Evolutionary conservation across 106 monocot genomes (phyloP), one percentile per base, ranked within the genome.

Genomic region (Ottelia alismoides): DNA sequence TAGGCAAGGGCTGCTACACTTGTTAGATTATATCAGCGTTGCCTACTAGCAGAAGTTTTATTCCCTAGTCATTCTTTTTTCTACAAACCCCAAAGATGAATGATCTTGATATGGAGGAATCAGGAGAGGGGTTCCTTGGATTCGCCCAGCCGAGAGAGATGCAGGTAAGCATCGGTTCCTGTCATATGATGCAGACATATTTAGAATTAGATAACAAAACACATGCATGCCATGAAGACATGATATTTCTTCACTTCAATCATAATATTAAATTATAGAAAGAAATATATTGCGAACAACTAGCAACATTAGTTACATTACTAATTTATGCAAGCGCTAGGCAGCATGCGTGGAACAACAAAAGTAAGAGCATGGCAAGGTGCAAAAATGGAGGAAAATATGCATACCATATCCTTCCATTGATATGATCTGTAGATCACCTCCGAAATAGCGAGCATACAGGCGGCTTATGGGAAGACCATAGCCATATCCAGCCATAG

Each of bases 141-240:
- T 70, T 99, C 90, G 26, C 98, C 98, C 12, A 99, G 67, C 11
- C 98, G 82, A 56, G 90, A 99, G 47, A 99, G 61, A 48, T 99
- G 98, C 6, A 99, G 86, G 69, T 99, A 99, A 10, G 98, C 98
- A 80, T 99, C 98, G 10, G 98, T 99, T 26, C 98, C 96, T 98
- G 69, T 58, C 71, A 65, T 46, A 54, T 26, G 7, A 53, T 25
- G 53, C 25, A 5, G 12, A 35, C 35, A 35, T 35, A 35, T 35
- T 35, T 12, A 35, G 12, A 35, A 6, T 6, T 35, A 35, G 35
- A 12, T 35, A 6, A 35, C 35, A 35, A 35, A 35, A 35, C 35
- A 35, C 12, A 35, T 35, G 9, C 35, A 35, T 6, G 35, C 9
- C 5, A 35, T 35, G 5, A 6, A 12, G 35, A 35, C 9, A 35